A percentile compares a stretch with the other conserved stretches of the same genome.
These are phyloP conservation scores for Penicillium verrucosum DNA, from an alignment of 2,329 filamentous ascomycete genomes.

Conservation along the genomic window DNA sequence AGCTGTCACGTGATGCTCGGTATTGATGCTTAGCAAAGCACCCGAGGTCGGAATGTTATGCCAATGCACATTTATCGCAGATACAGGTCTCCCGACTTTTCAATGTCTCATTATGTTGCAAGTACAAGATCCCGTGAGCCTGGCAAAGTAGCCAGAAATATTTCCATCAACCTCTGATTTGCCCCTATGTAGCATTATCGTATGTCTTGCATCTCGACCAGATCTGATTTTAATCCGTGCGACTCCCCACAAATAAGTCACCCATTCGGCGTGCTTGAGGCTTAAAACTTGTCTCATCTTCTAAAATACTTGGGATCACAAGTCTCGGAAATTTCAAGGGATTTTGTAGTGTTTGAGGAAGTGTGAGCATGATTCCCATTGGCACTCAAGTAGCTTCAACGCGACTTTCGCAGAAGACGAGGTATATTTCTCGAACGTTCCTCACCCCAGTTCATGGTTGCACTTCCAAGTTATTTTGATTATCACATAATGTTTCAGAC, in stretches of 20 bases:
- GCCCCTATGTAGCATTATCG: conserved; percentile 1
- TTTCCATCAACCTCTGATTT: conserved; percentile 2
- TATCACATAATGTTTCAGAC: background rate
- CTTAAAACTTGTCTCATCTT: background rate
- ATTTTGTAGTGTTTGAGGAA: background rate
- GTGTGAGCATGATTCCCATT: background rate
- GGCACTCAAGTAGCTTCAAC: background rate
- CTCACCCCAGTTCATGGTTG: background rate
- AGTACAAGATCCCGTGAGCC: background rate
- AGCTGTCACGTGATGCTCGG: background rate
- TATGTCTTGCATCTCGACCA: conserved; percentile 13
- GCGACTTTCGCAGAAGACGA: background rate
- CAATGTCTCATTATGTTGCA: background rate
- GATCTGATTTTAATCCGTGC: background rate
- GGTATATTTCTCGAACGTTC: background rate
- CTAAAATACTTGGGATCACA: background rate
- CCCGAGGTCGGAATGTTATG: background rate
- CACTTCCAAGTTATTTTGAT: background rate
- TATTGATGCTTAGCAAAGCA: conserved; percentile 8
- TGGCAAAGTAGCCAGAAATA: background rate
- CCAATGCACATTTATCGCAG: background rate
- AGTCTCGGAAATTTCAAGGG: background rate
- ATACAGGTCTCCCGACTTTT: background rate
- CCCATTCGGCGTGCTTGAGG: background rate
- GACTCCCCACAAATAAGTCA: background rate